A percentile compares a stretch with the other conserved stretches of the same genome.
phyloP scores from a whole-genome alignment of 805 yeast species.

The Yarrowia alimentaria region DNA sequence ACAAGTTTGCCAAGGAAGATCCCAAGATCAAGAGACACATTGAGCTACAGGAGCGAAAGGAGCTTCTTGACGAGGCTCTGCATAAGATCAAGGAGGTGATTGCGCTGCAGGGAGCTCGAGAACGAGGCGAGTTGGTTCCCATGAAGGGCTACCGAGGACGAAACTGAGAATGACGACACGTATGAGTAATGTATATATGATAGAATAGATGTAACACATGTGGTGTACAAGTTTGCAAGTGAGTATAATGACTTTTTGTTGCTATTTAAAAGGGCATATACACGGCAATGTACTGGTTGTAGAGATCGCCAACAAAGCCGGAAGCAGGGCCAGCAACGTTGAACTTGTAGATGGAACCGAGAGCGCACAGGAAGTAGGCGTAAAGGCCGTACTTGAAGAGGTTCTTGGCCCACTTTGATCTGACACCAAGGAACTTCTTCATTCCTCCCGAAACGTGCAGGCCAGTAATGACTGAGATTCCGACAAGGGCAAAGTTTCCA shows the following conservation, averaged over 20 bases:
- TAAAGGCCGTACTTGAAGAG: constrained; percentile 1
- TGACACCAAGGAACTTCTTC: constrained; percentile 11
- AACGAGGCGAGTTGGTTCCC: constrained; percentile 14
- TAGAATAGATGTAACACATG: too few relatives aligned
- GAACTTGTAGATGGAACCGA: constrained; percentile 2
- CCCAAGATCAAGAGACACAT: constrained; percentile 86
- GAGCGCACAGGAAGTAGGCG: constrained; percentile 1
- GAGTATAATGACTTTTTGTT: not conserved
- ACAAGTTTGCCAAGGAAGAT: constrained; percentile 89
- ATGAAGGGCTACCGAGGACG: too few relatives aligned
- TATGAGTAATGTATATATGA: not conserved
- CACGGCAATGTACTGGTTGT: constrained; percentile 18
- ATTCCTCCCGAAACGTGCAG: constrained; percentile 18
- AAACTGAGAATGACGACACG: too few relatives aligned
- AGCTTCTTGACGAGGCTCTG: constrained; percentile 77
- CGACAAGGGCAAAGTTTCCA: constrained; percentile 16
- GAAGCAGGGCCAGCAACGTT: constrained; percentile 1
- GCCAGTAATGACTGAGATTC: constrained; percentile 6
- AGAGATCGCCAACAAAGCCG: constrained; percentile 18
- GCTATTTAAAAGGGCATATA: constrained; percentile 11
- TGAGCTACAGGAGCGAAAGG: constrained; percentile 91
- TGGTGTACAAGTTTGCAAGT: not conserved
- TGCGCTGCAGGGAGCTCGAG: constrained; percentile 52
- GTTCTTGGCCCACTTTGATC: constrained; percentile 9
- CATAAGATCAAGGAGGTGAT: constrained; percentile 81